Base-by-base conservation (phyloP, 1,284 basidiomycete species). In the Porogramme epimiltina region DNA sequence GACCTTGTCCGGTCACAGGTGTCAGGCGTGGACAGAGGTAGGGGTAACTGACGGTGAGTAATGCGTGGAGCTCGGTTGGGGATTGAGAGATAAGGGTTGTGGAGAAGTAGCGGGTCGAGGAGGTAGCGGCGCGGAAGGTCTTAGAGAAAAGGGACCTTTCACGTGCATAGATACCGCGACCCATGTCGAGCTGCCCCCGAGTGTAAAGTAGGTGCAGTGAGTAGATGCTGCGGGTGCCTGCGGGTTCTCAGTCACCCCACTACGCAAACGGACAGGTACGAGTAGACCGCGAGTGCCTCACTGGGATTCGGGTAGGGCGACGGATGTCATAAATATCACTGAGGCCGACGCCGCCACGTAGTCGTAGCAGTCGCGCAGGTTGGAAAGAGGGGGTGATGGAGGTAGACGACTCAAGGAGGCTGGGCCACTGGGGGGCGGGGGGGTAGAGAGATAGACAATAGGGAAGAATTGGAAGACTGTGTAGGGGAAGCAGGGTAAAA, bases 401-500 rank as follows among this genome's bases (percentile, higher is more conserved):
- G 36, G 45, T 28, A n/a, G 52, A 20, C n/a, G n/a, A n/a, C n/a
- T n/a, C 0, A 34, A 37, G 5, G 45, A 39, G 19, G 47, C 40
- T 23, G 49, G n/a, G n/a, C n/a, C n/a, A n/a, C n/a, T n/a, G n/a
- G n/a, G n/a, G n/a, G n/a, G n/a, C n/a, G 52, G 16, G 54, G 41
- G 11, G 46, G 54, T 22, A 55, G 43, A 5, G 53, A 56, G 38
- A 58, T 54, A 6, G 59, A 51, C 15, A 56, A 56, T 1, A 55
- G 49, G 13, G 56, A 54, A 15, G 56, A 59, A 42, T 54, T 55
- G 15, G 60, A 46, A 23, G 54, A 49, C 18, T 49, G 44, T n/a
- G 52, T 44, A 16, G 51, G 42, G 0, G 52, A 49, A 23, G 40
- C 34, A 22, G 49, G 56, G 16, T 40, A 41, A 33, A 56, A 58